Evolutionary conservation across 306 rosid genomes (phyloP), one percentile per base, ranked within the genome.

Genomic region (Trichosanthes cucumerina): DNA sequence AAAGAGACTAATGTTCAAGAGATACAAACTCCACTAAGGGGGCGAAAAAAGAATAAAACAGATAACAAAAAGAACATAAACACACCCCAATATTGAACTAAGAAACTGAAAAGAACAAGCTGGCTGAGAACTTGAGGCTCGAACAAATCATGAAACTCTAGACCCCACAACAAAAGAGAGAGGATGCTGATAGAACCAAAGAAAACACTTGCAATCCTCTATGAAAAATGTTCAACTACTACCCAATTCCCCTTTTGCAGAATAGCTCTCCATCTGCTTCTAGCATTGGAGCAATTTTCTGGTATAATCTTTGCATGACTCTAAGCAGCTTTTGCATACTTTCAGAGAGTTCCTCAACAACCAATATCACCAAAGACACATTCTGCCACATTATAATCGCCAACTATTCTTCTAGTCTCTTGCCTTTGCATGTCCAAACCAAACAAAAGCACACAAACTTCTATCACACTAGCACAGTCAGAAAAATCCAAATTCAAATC

Each of bases 281-380:
- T n/a, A 92, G 90, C 97, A 90, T 90, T 14, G 94, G 91, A 71
- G 91, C 96, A 81, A 95, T 92, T 84, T 92, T 92, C 62, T 87
- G 84, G 56, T 95, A 97, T 19, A 95, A 93, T 78, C 97, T 90
- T 83, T 87, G 96, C 98, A 95, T 95, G 77, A 95, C 97, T 59
- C 92, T 89, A 49, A 95, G 95, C 49, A 95, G 89, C 90, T 86
- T 95, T 83, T 95, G 96, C 96, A 95, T 90, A 82, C 95, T 89
- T 66, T 92, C 96, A 24, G 93, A 87, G 75, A 95, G 97, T 57
- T 92, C 93, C 62, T 95, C 91, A 84, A 92, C 96, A 66, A 82
- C 82, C 96, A 92, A 83, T 88, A 3, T 91, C 91, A 65, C 60
- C 43, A 82, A 53, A 74, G 66, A 83, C 86, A 64, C 80, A 77